Evolutionary conservation across 306 rosid genomes (phyloP), one percentile per base, ranked within the genome.

Genomic region (Quercus engelmannii): DNA sequence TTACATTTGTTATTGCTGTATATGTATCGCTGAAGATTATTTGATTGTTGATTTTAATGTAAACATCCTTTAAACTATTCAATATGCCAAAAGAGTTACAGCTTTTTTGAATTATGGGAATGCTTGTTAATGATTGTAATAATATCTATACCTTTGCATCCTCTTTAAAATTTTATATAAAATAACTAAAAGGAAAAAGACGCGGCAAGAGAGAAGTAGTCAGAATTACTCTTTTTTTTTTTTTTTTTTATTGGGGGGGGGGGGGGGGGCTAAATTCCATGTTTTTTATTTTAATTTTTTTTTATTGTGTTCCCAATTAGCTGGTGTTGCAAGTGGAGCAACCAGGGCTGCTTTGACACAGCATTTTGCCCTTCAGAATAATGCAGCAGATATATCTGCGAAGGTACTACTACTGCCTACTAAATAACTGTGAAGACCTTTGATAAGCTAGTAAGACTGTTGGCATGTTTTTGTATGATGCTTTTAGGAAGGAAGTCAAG

Each of bases 271-370:
- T 7, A 38, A 38, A 65, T 18, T 33, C 15, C 51, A 31, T 51
- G 20, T 71, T 4, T 58, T 78, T 67, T 7, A 38, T 38, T 38
- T 38, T 7, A 7, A 38, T 38, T 38, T 76, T 77, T 77, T 19
- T 28, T 54, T 78, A 73, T 75, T 83, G 54, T 78, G 69, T 81
- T 74, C 76, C 75, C 76, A 77, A 81, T 78, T 76, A 92, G 98
- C 99, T 62, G 99, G 98, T 74, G 99, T 95, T 85, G 98, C 98
- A 8, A 92, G 99, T 91, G 99, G 99, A 74, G 99, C 99, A 33
- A 95, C 99, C 54, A 90, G 99, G 85, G 99, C 99, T 82, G 98
- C 99, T 80, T 86, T 95, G 89, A 95, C 99, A 33, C 99, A 95
- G 73, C 99, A 95, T 92, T 95, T 95, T 85, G 97, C 99, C 72